Base-by-base conservation (phyloP, 2,329 filamentous ascomycete genomes). In the Gnomoniopsis sp. region DNA sequence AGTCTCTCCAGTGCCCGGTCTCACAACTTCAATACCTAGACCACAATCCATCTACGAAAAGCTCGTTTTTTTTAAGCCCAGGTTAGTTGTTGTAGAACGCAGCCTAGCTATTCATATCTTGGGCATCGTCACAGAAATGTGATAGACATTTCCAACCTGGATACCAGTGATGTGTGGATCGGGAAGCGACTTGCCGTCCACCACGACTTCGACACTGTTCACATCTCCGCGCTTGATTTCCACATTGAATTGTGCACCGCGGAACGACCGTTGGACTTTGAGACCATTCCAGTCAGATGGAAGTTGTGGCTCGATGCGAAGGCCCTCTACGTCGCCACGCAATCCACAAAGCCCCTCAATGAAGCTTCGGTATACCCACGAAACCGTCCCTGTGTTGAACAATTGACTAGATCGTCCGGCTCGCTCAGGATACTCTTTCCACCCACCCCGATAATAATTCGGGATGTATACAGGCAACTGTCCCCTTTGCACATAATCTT, bases 341-440 rank as follows among this genome's bases (percentile, higher is more conserved):
- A 85, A 69, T 0, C 82, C 81, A 60, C 80, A 84, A 6, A 85
- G 67, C 0, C 81, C 80, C 67, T 85, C 81, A 49, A 83, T 76
- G 63, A 84, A 76, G 66, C 75, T 79, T 11, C 81, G 74, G 67
- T 84, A 84, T 2, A 74, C 79, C 82, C 81, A 85, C 19, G 79
- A 78, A 23, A 82, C 77, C 6, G 81, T 84, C 3, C 81, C 82
- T 1, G 81, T 85, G 67, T 84, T 84, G 71, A 85, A 84, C 17
- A 85, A 67, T 67, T 83, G 81, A 63, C 79, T 82, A 11, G 79
- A 82, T 0, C 81, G 76, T 2, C 82, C 82, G 4, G 81, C 81
- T 0, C 81, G 83, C 48, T 80, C 70, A 2, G 79, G 79, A 63
- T 74, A 76, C 66, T 76, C 67, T 53, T 72, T 72, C 68, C 73